These are phyloP conservation scores for Zopfia rhizophila DNA, from an alignment of 2,329 filamentous ascomycete genomes.

Conservation along the genomic window DNA sequence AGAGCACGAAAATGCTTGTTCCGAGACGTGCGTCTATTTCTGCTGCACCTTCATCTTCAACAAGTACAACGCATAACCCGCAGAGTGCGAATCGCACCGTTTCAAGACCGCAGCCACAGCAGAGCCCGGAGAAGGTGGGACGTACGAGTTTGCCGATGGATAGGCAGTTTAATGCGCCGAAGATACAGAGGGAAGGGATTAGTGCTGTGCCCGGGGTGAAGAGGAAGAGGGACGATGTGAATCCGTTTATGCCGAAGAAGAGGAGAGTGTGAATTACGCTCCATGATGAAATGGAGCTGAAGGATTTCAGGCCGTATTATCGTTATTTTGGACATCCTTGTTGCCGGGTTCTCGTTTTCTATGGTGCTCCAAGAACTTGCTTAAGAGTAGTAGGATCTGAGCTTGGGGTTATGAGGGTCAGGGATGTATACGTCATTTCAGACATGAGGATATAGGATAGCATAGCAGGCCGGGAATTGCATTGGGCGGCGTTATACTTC, in stretches of 20 bases:
- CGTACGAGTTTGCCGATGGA: slow-evolving; percentile 40
- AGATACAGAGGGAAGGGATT: slow-evolving; percentile 18
- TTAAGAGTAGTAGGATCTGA: slow-evolving; percentile 26
- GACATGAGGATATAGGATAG: too few relatives aligned
- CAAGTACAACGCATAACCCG: slow-evolving; percentile 15
- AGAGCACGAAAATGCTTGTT: slow-evolving; percentile 34
- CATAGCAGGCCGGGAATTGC: too few relatives aligned
- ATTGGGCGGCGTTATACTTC: slow-evolving; percentile 11
- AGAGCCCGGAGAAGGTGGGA: slow-evolving; percentile 16
- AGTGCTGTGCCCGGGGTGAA: slow-evolving; percentile 6
- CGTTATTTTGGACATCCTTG: too few relatives aligned
- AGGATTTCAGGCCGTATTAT: too few relatives aligned
- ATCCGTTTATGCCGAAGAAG: slow-evolving; percentile 21
- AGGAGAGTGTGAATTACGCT: slow-evolving; percentile 12
- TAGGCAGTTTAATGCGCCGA: slow-evolving; percentile 43
- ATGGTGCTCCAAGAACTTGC: slow-evolving; percentile 14
- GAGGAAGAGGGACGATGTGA: slow-evolving; percentile 16
- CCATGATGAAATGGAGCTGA: too few relatives aligned
- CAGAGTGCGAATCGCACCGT: slow-evolving; percentile 30
- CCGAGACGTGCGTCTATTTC: slow-evolving; percentile 39
- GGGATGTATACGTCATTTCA: too few relatives aligned
- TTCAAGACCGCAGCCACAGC: slow-evolving; percentile 16
- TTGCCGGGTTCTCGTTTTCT: neutral
- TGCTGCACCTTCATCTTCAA: slow-evolving; percentile 19
- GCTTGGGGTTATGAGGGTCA: neutral